A percentile compares a stretch with the other conserved stretches of the same genome.
phyloP scores from a whole-genome alignment of 768 basidiomycete species.

The Glaciozyma antarctica region DNA sequence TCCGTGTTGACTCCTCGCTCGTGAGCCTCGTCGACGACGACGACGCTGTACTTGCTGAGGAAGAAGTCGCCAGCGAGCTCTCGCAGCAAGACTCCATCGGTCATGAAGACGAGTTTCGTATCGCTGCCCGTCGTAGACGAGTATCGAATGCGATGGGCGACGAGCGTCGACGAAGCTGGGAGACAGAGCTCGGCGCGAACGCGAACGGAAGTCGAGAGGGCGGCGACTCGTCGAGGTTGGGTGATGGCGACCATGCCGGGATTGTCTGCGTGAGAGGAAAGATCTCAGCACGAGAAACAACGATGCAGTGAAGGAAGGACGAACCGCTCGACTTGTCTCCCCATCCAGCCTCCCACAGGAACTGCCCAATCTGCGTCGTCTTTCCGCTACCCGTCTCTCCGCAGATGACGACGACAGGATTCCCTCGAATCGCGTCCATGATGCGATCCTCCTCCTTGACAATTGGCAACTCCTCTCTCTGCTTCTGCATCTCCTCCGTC shows the following conservation, averaged over 20 bases:
- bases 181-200: slow-evolving; percentile 89
- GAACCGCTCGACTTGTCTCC: slow-evolving; percentile 71
- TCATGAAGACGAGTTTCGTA: slow-evolving; percentile 98
- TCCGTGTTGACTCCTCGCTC: slow-evolving; percentile 98
- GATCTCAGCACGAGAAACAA: background rate
- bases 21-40: slow-evolving; percentile 96
- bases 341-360: slow-evolving; percentile 94
- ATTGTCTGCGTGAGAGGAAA: slow-evolving; percentile 54
- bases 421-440: slow-evolving; percentile 78
- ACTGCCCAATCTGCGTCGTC: slow-evolving; percentile 96
- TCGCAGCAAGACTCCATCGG: slow-evolving; percentile 88
- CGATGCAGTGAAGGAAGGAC: slow-evolving; percentile 27
- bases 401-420: slow-evolving; percentile 76
- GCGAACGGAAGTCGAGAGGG: slow-evolving; percentile 87
- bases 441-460: slow-evolving; percentile 87
- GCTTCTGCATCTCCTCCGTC: slow-evolving; percentile 47
- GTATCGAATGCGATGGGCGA: slow-evolving; percentile 96
- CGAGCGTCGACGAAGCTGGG: slow-evolving; percentile 53
- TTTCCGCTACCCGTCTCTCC: slow-evolving; percentile 98
- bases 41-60: slow-evolving; percentile 84
- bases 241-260: slow-evolving; percentile 97
- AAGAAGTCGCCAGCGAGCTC: slow-evolving; percentile 87
- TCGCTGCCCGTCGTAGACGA: slow-evolving; percentile 81
- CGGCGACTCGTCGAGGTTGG: slow-evolving; percentile 93
- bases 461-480: slow-evolving; percentile 72